phyloP scores from a whole-genome alignment of 2,329 filamentous ascomycete genomes.

The Xylaria multiplex region DNA sequence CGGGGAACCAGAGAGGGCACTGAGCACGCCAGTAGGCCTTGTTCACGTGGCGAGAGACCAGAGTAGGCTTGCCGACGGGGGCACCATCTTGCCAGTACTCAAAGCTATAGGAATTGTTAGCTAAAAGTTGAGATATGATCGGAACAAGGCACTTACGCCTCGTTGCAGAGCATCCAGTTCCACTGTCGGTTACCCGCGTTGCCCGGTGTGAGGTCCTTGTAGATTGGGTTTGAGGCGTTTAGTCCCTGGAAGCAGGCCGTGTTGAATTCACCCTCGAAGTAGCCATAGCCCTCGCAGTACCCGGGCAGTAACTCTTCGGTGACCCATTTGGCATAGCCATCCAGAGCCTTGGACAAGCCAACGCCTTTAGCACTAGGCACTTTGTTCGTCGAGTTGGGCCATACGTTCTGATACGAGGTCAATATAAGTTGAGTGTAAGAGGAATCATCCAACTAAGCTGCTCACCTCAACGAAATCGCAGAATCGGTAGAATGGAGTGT shows the following conservation, averaged over 20 bases:
- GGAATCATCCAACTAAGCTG: background rate
- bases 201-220: constrained; percentile 49
- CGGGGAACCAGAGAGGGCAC: constrained; percentile 59
- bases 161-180: constrained; percentile 67
- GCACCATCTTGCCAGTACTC: constrained; percentile 58
- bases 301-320: constrained; percentile 55
- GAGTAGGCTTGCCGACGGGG: constrained; percentile 53
- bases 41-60: constrained; percentile 54
- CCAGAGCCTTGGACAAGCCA: constrained; percentile 60
- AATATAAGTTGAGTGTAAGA: background rate
- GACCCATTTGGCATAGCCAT: constrained; percentile 62
- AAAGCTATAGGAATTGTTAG: constrained; percentile 41
- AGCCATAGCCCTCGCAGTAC: constrained; percentile 58
- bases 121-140: background rate
- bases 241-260: constrained; percentile 58
- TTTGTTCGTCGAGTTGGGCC: constrained; percentile 55
- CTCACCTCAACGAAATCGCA: constrained; percentile 58
- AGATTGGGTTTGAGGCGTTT: constrained; percentile 57
- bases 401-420: constrained; percentile 49
- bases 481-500: constrained; percentile 60
- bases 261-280: constrained; percentile 55
- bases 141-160: constrained; percentile 43
- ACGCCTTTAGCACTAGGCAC: constrained; percentile 62
- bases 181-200: constrained; percentile 63
- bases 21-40: constrained; percentile 54